These are phyloP conservation scores for Hirschfeldia incana DNA, from an alignment of 345 rosid genomes.

Conservation along the genomic window DNA sequence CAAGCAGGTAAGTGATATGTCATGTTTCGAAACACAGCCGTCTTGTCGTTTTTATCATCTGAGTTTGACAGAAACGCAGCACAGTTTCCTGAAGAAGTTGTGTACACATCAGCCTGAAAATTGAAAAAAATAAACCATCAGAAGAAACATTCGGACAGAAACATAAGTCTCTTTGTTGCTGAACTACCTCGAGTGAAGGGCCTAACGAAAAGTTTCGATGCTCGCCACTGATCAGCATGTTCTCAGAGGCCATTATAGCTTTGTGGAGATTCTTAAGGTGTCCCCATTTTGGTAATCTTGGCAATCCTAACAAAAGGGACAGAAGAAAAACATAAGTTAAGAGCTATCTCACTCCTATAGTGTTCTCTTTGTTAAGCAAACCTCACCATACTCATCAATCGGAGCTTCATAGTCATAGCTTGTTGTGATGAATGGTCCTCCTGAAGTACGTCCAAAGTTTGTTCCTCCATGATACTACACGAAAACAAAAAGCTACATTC, in stretches of 20 bases:
- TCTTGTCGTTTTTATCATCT: conserved; percentile 68
- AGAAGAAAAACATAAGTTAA: conserved; percentile 2
- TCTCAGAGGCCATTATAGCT: conserved; percentile 79
- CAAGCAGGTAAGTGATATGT: conserved; percentile 87
- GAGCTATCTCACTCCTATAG: not conserved
- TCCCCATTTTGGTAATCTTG: conserved; percentile 94
- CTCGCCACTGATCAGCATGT: conserved; percentile 53
- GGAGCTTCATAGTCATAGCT: conserved; percentile 99
- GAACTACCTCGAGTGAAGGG: conserved; percentile 66
- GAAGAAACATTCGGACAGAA: conserved; percentile 23
- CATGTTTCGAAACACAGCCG: conserved; percentile 53
- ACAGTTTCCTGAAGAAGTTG: conserved; percentile 66
- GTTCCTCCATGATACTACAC: conserved; percentile 96
- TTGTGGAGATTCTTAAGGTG: conserved; percentile 87
- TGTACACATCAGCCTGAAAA: conserved; percentile 71
- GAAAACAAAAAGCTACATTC: conserved; percentile 1
- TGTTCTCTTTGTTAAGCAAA: conserved; percentile 4
- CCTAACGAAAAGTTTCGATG: conserved; percentile 60
- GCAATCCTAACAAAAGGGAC: conserved; percentile 56
- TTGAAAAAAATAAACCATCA: conserved; percentile 8
- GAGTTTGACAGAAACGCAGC: conserved; percentile 79
- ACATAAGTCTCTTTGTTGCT: not conserved
- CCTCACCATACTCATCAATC: conserved; percentile 94
- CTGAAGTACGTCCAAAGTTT: conserved; percentile 92
- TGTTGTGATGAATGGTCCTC: conserved; percentile 94